These are phyloP conservation scores for Colletotrichum incanum DNA, from an alignment of 2,329 filamentous ascomycete genomes.

Conservation along the genomic window DNA sequence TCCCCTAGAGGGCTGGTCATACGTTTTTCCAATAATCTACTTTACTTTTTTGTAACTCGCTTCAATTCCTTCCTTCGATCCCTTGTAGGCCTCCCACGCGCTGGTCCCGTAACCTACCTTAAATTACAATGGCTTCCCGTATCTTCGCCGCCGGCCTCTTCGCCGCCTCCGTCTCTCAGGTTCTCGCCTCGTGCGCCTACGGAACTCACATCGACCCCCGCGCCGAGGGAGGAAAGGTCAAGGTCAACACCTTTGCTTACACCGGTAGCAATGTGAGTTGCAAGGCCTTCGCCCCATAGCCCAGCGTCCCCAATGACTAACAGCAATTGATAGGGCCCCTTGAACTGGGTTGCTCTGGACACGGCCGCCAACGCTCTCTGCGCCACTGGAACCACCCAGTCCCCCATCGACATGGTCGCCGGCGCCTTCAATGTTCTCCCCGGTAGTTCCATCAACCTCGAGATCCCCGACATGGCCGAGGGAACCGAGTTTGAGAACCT, in stretches of 20 bases:
- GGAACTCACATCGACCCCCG: conserved; percentile 56
- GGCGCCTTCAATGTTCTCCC: conserved; percentile 43
- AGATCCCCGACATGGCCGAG: conserved; percentile 55
- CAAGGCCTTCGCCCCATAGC: neutral
- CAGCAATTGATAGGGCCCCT: conserved; percentile 54
- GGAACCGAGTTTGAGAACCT: conserved; percentile 70
- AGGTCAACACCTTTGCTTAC: conserved; percentile 58
- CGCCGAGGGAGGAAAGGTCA: conserved; percentile 49
- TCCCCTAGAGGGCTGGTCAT: conserved; percentile 40
- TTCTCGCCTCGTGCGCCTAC: conserved; percentile 57
- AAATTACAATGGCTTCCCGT: conserved; percentile 40
- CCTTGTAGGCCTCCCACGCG: conserved; percentile 34
- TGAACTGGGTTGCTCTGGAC: conserved; percentile 63
- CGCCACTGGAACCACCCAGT: conserved; percentile 61
- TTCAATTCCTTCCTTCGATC: conserved; percentile 22
- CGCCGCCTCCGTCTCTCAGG: conserved; percentile 39
- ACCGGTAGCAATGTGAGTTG: conserved; percentile 52
- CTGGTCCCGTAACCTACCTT: conserved; percentile 40
- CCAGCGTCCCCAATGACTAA: conserved; percentile 8
- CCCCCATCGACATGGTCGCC: conserved; percentile 61
- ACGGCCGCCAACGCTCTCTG: conserved; percentile 58
- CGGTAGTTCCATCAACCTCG: conserved; percentile 47
- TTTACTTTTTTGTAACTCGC: conserved; percentile 20
- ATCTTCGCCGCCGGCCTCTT: conserved; percentile 37
- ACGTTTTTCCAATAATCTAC: conserved; percentile 37